These are phyloP conservation scores for Exophiala lecanii-corni DNA, from an alignment of 2,329 filamentous ascomycete species.

Conservation along the genomic window DNA sequence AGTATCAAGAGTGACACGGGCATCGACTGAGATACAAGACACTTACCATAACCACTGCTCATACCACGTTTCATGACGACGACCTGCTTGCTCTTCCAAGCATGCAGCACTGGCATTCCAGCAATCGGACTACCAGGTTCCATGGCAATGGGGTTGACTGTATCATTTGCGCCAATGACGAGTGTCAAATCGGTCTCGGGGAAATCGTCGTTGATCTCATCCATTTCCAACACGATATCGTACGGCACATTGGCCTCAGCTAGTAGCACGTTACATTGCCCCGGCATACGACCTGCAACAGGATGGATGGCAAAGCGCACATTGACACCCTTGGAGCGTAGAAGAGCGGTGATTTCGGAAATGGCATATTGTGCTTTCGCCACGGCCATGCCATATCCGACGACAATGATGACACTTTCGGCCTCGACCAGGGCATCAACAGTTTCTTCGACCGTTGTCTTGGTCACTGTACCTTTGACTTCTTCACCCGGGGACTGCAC, in stretches of 20 bases:
- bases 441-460: slow-evolving; percentile 74
- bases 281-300: slow-evolving; percentile 86
- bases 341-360: slow-evolving; percentile 69
- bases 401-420: slow-evolving; percentile 80
- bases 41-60: slow-evolving; percentile 77
- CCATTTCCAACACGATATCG: slow-evolving; percentile 91
- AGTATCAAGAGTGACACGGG: neutral
- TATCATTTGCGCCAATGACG: slow-evolving; percentile 89
- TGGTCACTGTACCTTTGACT: slow-evolving; percentile 73
- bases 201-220: slow-evolving; percentile 94
- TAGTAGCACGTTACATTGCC: slow-evolving; percentile 85
- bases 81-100: slow-evolving; percentile 90
- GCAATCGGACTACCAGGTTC: slow-evolving; percentile 80
- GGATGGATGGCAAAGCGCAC: slow-evolving; percentile 89
- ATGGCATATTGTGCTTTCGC: slow-evolving; percentile 91
- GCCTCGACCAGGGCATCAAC: slow-evolving; percentile 70
- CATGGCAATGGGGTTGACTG: slow-evolving; percentile 83
- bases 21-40: too few relatives aligned
- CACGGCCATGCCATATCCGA: slow-evolving; percentile 92
- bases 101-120: slow-evolving; percentile 87
- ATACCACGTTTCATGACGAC: slow-evolving; percentile 91
- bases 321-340: slow-evolving; percentile 70
- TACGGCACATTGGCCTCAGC: slow-evolving; percentile 86
- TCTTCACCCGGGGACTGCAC: slow-evolving; percentile 59
- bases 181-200: slow-evolving; percentile 77